Base-by-base conservation (phyloP, 169 alveolate species). In the Plasmodium knowlesi region DNA sequence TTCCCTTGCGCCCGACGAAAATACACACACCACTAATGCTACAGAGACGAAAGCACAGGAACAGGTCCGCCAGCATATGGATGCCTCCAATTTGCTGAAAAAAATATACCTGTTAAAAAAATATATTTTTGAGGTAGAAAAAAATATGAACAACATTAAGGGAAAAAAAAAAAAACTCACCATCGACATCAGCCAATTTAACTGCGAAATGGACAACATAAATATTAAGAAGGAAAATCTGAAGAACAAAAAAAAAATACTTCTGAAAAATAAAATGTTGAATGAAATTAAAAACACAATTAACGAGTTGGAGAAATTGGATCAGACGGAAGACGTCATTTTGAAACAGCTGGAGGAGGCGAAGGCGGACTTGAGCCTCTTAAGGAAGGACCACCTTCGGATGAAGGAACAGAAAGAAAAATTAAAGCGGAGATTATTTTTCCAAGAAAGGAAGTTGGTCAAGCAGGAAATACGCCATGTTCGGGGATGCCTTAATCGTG, bases 191-290 rank as follows among this genome's bases (percentile, higher is more conserved):
- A 84, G 73, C 39, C 92, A 84, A 14, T 46, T 25, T 19, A 84
- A 84, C 14, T 84, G 92, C 70, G 92, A 84, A 32, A 46, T 84
- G 37, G 92, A 71, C 16, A 84, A 84, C 57, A 61, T 84, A 84
- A 84, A 84, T 71, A 84, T 84, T n/a, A 84, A 43, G 78, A 84
- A 84, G 37, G 92, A 84, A 46, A 84, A 84, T 19, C 61, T 84
- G 34, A 84, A 84, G 78, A 84, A 84, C 16, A 72, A 84, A 72
- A 84, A 84, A 14, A 84, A 84, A 41, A 84, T 84, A 3, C 61
- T 84, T 72, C 92, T 84, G 50, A 84, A 84, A 22, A 84, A 41
- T 39, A 84, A 84, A 84, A 84, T 84, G 92, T 30, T 84, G 28
- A 84, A 54, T 74, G 92, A 84, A 43, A 50, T 84, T 25, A 84